Evolutionary conservation across 73 alveolate genomes (phyloP), one percentile per base, ranked within the genome.

Genomic region (Diophrys appendiculata): DNA sequence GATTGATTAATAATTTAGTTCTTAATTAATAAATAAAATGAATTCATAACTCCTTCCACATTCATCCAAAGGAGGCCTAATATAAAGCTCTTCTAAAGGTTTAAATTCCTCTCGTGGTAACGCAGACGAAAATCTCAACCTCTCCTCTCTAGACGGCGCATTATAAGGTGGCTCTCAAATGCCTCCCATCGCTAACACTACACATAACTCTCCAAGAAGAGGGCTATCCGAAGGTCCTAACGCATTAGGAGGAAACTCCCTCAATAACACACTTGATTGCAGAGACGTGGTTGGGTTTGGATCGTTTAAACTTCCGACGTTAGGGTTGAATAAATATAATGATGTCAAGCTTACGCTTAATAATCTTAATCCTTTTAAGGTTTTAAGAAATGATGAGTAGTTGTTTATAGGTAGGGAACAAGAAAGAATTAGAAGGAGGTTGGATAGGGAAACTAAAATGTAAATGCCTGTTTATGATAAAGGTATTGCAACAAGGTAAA

Each of bases 261-360:
- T n/a, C n/a, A n/a, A n/a, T n/a, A n/a, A n/a, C n/a, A n/a, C n/a
- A n/a, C n/a, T n/a, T n/a, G n/a, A n/a, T n/a, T n/a, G n/a, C n/a
- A n/a, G n/a, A n/a, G n/a, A n/a, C n/a, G n/a, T n/a, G n/a, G n/a
- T n/a, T n/a, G n/a, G n/a, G n/a, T n/a, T n/a, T n/a, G n/a, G n/a
- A n/a, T n/a, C n/a, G n/a, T n/a, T n/a, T n/a, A n/a, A 13, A 31
- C 65, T 78, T 8, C 87, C 87, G 14, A 78, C 87, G 64, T 30
- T 78, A 1, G 87, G 87, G 27, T 18, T 78, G 34, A 78, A 32
- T 29, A 67, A 72, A n/a, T 78, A 68, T 55, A 65, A 34, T 28
- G 67, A 78, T 68, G 27, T 11, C 23, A 71, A 64, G 1, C 69
- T 78, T 1, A 32, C 32, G 1, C 3, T 8, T 29, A 75, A 69